These are phyloP conservation scores for Fusarium humuli DNA, from an alignment of 2,329 filamentous ascomycete species.

Conservation along the genomic window DNA sequence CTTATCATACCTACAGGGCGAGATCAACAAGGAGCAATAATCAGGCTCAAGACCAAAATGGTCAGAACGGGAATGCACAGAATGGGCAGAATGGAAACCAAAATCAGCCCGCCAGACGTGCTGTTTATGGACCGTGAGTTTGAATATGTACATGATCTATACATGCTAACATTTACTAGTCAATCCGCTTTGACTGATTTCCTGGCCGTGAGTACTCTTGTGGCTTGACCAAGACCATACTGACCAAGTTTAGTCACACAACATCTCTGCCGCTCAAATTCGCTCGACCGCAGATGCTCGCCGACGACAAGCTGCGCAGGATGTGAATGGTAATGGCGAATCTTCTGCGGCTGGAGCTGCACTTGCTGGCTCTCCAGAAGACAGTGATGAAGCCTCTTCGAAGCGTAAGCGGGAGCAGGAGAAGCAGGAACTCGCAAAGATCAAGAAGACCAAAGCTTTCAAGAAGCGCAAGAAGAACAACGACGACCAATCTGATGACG, in stretches of 20 bases:
- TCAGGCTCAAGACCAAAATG: constrained; percentile 14
- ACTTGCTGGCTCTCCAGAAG: constrained; percentile 46
- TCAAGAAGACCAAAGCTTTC: constrained; percentile 70
- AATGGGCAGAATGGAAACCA: constrained; percentile 26
- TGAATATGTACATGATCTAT: background rate
- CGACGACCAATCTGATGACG: constrained; percentile 56
- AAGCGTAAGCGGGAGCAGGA: constrained; percentile 60
- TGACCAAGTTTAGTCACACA: constrained; percentile 67
- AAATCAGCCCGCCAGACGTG: constrained; percentile 43
- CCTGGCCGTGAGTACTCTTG: constrained; percentile 56
- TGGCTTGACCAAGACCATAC: background rate
- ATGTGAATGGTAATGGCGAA: constrained; percentile 41
- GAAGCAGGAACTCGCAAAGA: constrained; percentile 66
- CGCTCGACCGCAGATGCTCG: constrained; percentile 62
- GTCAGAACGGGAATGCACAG: constrained; percentile 8
- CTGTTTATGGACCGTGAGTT: constrained; percentile 56
- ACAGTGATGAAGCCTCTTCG: constrained; percentile 40
- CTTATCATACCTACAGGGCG: constrained; percentile 39
- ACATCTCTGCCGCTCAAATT: constrained; percentile 73
- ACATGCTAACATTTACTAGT: constrained; percentile 40
- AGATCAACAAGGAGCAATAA: constrained; percentile 36
- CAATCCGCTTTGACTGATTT: constrained; percentile 67
- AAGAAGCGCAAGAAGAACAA: constrained; percentile 62
- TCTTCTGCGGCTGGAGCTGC: constrained; percentile 35
- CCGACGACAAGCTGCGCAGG: constrained; percentile 54